Evolutionary conservation across 1,284 basidiomycete species (phyloP).

Genomic region (Melanopsichium pennsylvanicum): DNA sequence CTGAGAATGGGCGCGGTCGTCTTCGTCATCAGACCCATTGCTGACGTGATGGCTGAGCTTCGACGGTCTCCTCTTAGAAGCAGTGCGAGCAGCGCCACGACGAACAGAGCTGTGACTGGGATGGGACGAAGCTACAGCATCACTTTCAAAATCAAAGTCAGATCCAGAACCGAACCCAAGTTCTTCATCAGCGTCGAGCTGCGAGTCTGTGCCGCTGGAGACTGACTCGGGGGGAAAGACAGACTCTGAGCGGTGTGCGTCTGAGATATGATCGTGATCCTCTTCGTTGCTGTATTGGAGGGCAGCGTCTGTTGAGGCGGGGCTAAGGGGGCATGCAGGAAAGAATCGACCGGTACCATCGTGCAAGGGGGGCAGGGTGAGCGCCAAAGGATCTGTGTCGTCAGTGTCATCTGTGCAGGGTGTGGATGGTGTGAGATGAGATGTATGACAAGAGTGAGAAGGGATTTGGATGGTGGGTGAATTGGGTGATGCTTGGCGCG

Average conservation of each 20-base stretch:
- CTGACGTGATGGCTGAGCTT: slow-evolving; percentile 24
- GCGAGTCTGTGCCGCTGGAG: slow-evolving; percentile 34
- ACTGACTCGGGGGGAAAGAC: slow-evolving; percentile 32
- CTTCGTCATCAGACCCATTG: slow-evolving; percentile 26
- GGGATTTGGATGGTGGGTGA: slow-evolving; percentile 2
- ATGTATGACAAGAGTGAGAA: not conserved
- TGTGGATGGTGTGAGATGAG: not conserved
- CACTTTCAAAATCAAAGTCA: slow-evolving; percentile 45
- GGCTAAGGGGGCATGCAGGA: slow-evolving; percentile 26
- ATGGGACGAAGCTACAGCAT: slow-evolving; percentile 34
- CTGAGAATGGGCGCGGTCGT: slow-evolving; percentile 1
- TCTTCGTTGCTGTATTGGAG: slow-evolving; percentile 16
- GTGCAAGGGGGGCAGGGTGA: slow-evolving; percentile 35
- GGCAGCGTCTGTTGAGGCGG: slow-evolving; percentile 22
- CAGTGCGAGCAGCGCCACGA: slow-evolving; percentile 4
- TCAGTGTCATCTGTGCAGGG: slow-evolving; percentile 9
- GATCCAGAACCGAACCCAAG: slow-evolving; percentile 45
- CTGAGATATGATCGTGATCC: slow-evolving; percentile 18
- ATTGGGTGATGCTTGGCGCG: slow-evolving; percentile 9
- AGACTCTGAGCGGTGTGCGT: slow-evolving; percentile 18
- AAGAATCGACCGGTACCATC: slow-evolving; percentile 44
- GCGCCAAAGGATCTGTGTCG: slow-evolving; percentile 20
- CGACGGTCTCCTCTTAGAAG: slow-evolving; percentile 20
- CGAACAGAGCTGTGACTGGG: slow-evolving; percentile 26
- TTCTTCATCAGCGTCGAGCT: slow-evolving; percentile 44